A percentile compares a stretch with the other conserved stretches of the same genome.
These are phyloP conservation scores for Sphaceloma murrayae DNA, from an alignment of 2,329 filamentous ascomycete species.

Conservation along the genomic window DNA sequence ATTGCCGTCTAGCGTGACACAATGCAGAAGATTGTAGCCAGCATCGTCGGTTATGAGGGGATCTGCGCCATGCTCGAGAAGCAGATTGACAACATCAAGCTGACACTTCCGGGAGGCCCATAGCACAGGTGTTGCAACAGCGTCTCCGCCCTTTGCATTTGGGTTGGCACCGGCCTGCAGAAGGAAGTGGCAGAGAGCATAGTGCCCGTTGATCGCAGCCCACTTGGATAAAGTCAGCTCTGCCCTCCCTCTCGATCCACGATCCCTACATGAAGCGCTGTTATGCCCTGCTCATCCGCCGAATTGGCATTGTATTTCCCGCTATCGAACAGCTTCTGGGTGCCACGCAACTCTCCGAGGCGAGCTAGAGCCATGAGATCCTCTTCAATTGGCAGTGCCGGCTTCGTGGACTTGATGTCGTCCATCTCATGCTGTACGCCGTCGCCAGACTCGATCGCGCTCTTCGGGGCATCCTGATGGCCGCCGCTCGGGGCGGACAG, in stretches of 20 bases:
- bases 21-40: constrained; percentile 95
- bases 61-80: constrained; percentile 85
- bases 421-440: constrained; percentile 25
- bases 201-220: constrained; percentile 98
- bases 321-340: constrained; percentile 81
- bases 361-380: constrained; percentile 96
- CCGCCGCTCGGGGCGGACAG: constrained; percentile 3
- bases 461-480: background rate
- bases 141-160: constrained; percentile 92
- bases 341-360: constrained; percentile 72
- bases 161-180: constrained; percentile 79
- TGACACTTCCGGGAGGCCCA: constrained; percentile 96
- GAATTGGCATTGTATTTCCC: constrained; percentile 75
- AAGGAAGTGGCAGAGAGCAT: constrained; percentile 92
- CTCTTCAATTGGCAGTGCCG: constrained; percentile 47
- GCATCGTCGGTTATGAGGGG: constrained; percentile 86
- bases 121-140: constrained; percentile 83
- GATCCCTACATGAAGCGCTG: constrained; percentile 74
- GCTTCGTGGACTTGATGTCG: constrained; percentile 28
- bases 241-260: background rate
- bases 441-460: constrained; percentile 2
- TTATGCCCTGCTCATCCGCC: constrained; percentile 85
- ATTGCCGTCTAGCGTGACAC: constrained; percentile 94
- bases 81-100: constrained; percentile 89
- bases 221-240: constrained; percentile 49